These are phyloP conservation scores for Neurospora discreta DNA, from an alignment of 495 filamentous ascomycete species.

Conservation along the genomic window DNA sequence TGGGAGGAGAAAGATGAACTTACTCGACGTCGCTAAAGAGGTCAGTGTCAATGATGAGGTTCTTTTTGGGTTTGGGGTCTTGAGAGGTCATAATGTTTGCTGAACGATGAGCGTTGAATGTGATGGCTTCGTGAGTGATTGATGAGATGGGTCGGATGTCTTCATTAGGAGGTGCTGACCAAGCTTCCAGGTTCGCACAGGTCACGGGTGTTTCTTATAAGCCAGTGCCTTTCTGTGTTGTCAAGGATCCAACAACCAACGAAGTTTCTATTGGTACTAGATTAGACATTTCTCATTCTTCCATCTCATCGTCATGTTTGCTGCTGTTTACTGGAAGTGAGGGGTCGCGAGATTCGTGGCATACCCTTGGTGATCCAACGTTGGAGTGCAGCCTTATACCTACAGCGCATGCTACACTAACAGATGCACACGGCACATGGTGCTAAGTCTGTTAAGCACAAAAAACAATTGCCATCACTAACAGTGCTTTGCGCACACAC, in stretches of 20 bases:
- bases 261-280: not conserved
- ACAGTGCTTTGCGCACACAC: not conserved
- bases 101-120: not conserved
- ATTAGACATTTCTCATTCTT: not conserved
- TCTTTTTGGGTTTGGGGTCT: slow-evolving; percentile 2
- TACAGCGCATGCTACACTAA: not conserved
- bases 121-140: not conserved
- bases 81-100: not conserved
- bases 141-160: not conserved
- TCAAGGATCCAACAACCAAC: not conserved
- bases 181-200: not conserved
- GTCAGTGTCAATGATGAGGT: slow-evolving; percentile 31
- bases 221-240: not conserved
- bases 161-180: not conserved
- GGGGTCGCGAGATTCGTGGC: not conserved
- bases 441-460: not conserved
- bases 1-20: not conserved
- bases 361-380: not conserved
- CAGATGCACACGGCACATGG: not conserved
- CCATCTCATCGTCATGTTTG: not conserved
- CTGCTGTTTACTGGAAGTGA: not conserved
- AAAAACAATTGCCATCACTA: not conserved
- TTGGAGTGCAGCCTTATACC: not conserved
- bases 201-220: not conserved
- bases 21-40: slow-evolving; percentile 35